phyloP scores from a whole-genome alignment of 2,329 filamentous ascomycete genomes.

The Neonectria coccinea region DNA sequence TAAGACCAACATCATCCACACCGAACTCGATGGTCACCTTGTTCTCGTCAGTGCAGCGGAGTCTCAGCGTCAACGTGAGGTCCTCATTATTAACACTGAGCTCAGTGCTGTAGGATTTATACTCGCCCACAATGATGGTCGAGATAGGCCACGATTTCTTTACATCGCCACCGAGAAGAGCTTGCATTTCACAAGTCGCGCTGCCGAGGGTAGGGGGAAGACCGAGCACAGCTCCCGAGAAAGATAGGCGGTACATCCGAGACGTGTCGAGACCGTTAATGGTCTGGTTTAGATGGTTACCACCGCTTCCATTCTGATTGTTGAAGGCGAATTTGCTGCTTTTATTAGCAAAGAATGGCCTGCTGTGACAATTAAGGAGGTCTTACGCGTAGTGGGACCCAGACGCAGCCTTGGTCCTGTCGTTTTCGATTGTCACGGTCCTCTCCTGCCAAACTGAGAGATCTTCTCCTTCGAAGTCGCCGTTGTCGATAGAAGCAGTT shows the following conservation, averaged over 20 bases:
- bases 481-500: background rate
- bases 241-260: constrained; percentile 12
- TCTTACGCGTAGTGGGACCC: constrained; percentile 20
- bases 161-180: background rate
- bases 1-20: constrained; percentile 20
- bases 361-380: background rate
- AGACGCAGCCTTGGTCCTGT: constrained; percentile 15
- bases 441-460: constrained; percentile 14
- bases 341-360: background rate
- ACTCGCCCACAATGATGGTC: background rate
- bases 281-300: constrained; percentile 26
- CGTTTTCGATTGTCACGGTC: constrained; percentile 4
- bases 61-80: constrained; percentile 14
- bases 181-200: constrained; percentile 3
- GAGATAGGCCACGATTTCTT: constrained; percentile 3
- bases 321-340: constrained; percentile 5
- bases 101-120: constrained; percentile 5
- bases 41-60: constrained; percentile 7
- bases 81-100: background rate
- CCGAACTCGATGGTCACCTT: constrained; percentile 15
- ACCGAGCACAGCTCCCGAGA: constrained; percentile 15
- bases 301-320: constrained; percentile 1
- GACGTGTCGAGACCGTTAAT: constrained; percentile 14
- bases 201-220: background rate
- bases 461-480: constrained; percentile 19